phyloP scores from a whole-genome alignment of 345 rosid genomes.

The Eucalyptus pauciflora region DNA sequence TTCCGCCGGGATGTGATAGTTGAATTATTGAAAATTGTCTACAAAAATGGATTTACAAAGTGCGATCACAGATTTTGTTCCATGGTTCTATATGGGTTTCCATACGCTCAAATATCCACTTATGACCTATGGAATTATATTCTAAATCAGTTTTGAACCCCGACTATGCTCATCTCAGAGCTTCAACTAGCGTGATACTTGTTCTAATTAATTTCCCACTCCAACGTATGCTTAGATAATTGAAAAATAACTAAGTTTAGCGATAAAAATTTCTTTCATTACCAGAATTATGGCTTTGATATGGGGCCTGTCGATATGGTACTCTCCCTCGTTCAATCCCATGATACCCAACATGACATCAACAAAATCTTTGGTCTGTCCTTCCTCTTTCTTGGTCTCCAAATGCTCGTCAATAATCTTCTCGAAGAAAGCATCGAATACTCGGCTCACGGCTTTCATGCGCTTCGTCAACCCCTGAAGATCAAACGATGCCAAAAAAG shows the following conservation, averaged over 20 bases:
- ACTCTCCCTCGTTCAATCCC: conserved; percentile 7
- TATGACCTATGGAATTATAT: no score
- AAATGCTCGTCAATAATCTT: conserved; percentile 24
- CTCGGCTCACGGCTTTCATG: conserved; percentile 10
- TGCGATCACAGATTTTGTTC: no score
- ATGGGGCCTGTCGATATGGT: neutral
- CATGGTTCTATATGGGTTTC: no score
- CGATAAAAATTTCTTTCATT: neutral
- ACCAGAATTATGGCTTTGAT: conserved; percentile 17
- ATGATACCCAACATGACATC: conserved; percentile 11
- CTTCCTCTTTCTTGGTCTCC: neutral
- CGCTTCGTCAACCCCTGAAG: conserved; percentile 22
- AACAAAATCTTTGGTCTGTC: conserved; percentile 11
- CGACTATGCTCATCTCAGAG: neutral
- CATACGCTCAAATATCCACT: no score
- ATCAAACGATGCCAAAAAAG: conserved; percentile 17
- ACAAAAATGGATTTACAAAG: no score
- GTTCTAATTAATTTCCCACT: neutral
- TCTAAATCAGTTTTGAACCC: neutral
- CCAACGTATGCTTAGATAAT: neutral
- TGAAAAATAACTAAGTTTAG: neutral
- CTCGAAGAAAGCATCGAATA: conserved; percentile 25
- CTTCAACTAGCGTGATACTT: neutral
- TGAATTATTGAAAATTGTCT: no score
- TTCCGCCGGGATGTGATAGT: no score